These are phyloP conservation scores for Aspergillus bombycis DNA, from an alignment of 2,329 filamentous ascomycete species.

Conservation along the genomic window DNA sequence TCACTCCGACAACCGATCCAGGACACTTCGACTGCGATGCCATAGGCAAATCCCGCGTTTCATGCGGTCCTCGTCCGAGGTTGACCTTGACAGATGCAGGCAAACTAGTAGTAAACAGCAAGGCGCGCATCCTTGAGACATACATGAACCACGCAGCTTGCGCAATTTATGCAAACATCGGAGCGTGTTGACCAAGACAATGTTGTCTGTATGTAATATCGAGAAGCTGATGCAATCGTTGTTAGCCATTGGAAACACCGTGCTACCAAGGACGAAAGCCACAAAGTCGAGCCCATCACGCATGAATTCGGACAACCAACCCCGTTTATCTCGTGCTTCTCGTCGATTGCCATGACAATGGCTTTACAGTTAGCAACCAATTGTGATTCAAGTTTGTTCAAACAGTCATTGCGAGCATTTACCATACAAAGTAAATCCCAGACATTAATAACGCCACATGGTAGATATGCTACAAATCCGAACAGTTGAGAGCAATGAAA, in stretches of 20 bases:
- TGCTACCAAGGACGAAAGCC: too few species aligned
- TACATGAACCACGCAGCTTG: too few species aligned
- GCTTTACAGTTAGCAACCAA: not conserved
- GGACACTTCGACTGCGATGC: not conserved
- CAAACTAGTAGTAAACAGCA: too few species aligned
- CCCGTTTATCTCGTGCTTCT: not conserved
- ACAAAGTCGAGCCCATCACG: too few species aligned
- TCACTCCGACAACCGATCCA: not conserved
- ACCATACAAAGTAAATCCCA: not conserved
- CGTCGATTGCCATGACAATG: not conserved
- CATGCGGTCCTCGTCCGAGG: not conserved
- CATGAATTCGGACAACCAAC: not conserved
- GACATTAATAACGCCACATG: not conserved
- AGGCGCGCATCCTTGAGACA: too few species aligned
- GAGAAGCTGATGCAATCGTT: not conserved
- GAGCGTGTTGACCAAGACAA: too few species aligned
- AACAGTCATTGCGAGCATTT: not conserved
- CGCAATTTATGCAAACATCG: too few species aligned
- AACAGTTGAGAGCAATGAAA: not conserved
- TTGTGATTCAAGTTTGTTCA: not conserved
- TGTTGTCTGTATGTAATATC: not conserved
- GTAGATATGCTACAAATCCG: conserved; percentile 5
- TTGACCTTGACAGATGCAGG: not conserved
- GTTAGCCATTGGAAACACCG: too few species aligned
- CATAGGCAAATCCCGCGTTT: not conserved